Base-by-base conservation (phyloP, 352 stramenopile genomes). In the Pythium guiyangense region DNA sequence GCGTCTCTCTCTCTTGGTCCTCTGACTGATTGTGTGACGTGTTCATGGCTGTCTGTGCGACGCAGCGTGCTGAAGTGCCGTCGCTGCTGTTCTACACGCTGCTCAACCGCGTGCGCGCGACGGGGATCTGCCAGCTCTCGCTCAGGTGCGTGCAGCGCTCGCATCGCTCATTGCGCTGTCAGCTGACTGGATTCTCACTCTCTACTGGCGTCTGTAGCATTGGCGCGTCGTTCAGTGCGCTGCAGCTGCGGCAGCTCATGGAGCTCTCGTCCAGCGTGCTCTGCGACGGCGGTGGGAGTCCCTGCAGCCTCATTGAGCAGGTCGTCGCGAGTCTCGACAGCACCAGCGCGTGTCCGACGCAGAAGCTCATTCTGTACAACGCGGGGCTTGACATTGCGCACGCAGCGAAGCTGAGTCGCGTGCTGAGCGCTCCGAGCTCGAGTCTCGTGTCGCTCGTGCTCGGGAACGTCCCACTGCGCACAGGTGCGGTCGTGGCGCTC, bases 351-450 rank as follows among this genome's bases (percentile, higher is more conserved):
- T 72, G 63, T 26, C 74, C 77, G 3, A 67, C 75, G 0, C 74
- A 84, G 40, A 87, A 86, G 44, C 67, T 92, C 27, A 85, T 92
- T 20, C 64, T 92, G 49, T 88, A 73, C 77, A 92, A 92, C 52
- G 67, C 75, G 17, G 49, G 55, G 2, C 67, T 90, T 20, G 71
- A 71, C 43, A 26, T 61, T 31, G 55, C 53, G 3, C 67, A 80
- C 54, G 60, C 65, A 8, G 59, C 54, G 17, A 56, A 63, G 8
- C 65, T 91, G 10, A 62, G 71, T 5, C 52, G 55, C 22, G 53
- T 76, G 29, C 49, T 91, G 20, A 65, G 69, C 43, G 55, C 64
- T 39, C 60, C 74, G 42, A 74, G 45, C 42, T 68, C 58, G 14
- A 64, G 22, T 14, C 40, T 88, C 35, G 59, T 73, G 39, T 86